Base-by-base conservation (phyloP, 352 stramenopile genomes). In the Globisporangium parvum region DNA sequence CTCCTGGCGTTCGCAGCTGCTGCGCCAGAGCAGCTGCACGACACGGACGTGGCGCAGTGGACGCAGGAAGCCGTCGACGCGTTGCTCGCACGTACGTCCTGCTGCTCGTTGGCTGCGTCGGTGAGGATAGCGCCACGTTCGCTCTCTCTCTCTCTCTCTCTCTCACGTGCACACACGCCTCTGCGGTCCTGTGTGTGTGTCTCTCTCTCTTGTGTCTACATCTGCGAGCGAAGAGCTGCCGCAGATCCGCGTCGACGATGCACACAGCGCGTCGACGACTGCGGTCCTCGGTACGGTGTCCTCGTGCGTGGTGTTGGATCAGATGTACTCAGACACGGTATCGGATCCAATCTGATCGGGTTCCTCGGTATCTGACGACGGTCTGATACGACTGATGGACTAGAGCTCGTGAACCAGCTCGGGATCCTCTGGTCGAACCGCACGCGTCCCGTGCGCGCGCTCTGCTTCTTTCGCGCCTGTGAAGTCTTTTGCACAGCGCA, bases 361-460 rank as follows among this genome's bases (percentile, higher is more conserved):
- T n/a, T n/a, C n/a, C n/a, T n/a, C n/a, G n/a, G n/a, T n/a, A n/a
- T n/a, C n/a, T n/a, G n/a, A n/a, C n/a, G n/a, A n/a, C n/a, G n/a
- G n/a, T n/a, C n/a, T n/a, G n/a, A n/a, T n/a, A n/a, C n/a, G n/a
- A n/a, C n/a, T n/a, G n/a, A n/a, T n/a, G n/a, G n/a, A n/a, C n/a
- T n/a, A 63, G 65, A 69, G 37, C 59, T 89, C 46, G 65, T 89
- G 39, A 88, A 77, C 42, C 78, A 91, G 41, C 53, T 83, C 14
- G 80, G 80, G 6, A 79, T 91, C 26, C 56, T 91, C 10, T 91
- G 76, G 78, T 84, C 70, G 28, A 85, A 88, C 33, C 73, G 80
- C 1, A 65, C 74, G 37, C 53, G 67, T 14, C 63, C 67, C 1
- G 33, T 70, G 35, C 69, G 74, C 31, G 78, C 80, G 23, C 60